phyloP scores from a whole-genome alignment of 805 yeast species.

The Pichia ethanolica region DNA sequence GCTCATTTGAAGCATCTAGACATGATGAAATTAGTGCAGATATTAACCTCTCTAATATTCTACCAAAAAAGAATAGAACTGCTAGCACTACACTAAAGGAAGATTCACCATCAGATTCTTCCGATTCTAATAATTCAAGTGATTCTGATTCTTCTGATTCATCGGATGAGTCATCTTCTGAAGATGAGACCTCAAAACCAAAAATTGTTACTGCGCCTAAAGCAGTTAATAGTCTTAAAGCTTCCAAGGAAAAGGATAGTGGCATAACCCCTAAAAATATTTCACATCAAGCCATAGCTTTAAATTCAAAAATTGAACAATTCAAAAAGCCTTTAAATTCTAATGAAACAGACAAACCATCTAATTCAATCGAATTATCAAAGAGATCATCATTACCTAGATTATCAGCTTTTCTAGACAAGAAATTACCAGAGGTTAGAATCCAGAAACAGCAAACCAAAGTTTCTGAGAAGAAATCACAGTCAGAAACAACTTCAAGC shows the following conservation, averaged over 20 bases:
- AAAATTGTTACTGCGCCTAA: constrained; percentile 42
- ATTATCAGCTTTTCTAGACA: constrained; percentile 49
- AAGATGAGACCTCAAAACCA: constrained; percentile 24
- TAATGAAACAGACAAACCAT: no score
- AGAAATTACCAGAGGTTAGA: constrained; percentile 63
- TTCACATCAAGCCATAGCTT: no score
- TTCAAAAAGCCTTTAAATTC: no score
- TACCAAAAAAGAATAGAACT: constrained; percentile 10
- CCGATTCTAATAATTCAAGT: background rate
- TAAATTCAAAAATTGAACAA: no score
- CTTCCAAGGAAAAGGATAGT: no score
- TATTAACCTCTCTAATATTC: constrained; percentile 18
- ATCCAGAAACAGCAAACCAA: constrained; percentile 25
- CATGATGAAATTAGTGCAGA: constrained; percentile 22
- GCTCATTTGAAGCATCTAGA: constrained; percentile 13
- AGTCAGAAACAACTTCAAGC: constrained; percentile 12
- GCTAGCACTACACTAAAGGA: no score
- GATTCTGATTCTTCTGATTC: background rate
- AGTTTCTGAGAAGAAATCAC: background rate
- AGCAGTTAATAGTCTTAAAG: background rate
- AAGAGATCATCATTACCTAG: constrained; percentile 31
- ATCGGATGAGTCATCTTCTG: constrained; percentile 15
- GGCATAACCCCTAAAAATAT: no score
- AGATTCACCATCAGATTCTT: constrained; percentile 3
- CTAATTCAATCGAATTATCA: background rate